Evolutionary conservation across 1,284 basidiomycete species (phyloP), one percentile per base, ranked within the genome.

Genomic region (Ganoderma sinense): DNA sequence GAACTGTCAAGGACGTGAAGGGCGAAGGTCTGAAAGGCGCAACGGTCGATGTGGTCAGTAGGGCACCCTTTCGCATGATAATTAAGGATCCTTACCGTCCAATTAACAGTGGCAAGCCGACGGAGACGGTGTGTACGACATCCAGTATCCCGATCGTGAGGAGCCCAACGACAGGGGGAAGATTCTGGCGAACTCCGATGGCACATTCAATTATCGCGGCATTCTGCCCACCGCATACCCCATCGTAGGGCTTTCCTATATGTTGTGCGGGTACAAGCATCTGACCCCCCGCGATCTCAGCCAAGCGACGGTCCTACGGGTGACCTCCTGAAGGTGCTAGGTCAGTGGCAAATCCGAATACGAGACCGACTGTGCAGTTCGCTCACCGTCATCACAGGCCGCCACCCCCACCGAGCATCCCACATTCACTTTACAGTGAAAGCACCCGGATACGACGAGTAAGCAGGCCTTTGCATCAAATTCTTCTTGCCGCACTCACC

Each of bases 111-210:
- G 83, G 83, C 82, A 84, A 78, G 81, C 82, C 41, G 82, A 84
- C 68, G 81, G 81, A 5, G 80, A 83, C 62, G 82, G 83, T 8
- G 73, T 82, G 14, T 84, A 84, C 71, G 83, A 84, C 67, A 82
- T 83, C 41, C 82, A 83, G 67, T 82, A 82, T 64, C 79, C 78
- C 10, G 77, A 78, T 56, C 76, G 80, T 16, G 74, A 75, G 29
- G 80, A 79, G 43, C 76, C 80, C n/a, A 81, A 83, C 66, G 82
- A 82, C 73, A 79, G 83, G 11, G 83, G 79, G 53, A 75, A 78
- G 33, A 81, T 84, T 62, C 69, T 80, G 13, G 81, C 81, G 2
- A 78, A 81, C 63, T 73, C 77, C 14, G 75, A 80, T 59, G 83
- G 83, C 31, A 74, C 74, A 18, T 82, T 82, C 71, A 77, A 65